phyloP scores from a whole-genome alignment of 441 rosid species.

The Gossypium armourianum region DNA sequence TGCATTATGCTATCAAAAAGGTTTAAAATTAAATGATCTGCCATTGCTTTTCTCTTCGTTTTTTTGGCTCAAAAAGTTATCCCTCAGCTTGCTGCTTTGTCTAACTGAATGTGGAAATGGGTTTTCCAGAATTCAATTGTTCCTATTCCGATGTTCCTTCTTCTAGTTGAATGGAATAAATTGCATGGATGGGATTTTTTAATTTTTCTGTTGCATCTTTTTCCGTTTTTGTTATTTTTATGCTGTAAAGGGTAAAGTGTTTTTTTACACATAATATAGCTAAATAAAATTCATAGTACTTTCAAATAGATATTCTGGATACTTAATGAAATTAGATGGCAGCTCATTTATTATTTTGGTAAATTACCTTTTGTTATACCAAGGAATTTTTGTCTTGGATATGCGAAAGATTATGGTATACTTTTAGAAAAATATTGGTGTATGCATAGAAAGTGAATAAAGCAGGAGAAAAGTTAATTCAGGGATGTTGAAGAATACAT shows the following conservation, averaged over 20 bases:
- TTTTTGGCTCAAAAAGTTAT: neutral
- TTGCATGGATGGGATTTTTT: neutral
- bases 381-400: neutral
- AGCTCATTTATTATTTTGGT: neutral
- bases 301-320: neutral
- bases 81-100: neutral
- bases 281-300: neutral
- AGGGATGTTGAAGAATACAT: too few species aligned
- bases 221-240: neutral
- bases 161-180: neutral
- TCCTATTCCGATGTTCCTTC: neutral
- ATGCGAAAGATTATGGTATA: neutral
- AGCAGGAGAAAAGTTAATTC: neutral
- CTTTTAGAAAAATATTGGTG: neutral
- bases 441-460: neutral
- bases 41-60: neutral
- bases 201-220: neutral
- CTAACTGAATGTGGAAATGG: neutral
- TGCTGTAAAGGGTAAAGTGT: neutral
- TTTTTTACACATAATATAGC: neutral
- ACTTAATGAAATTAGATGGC: neutral
- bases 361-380: neutral
- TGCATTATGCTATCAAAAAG: neutral
- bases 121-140: neutral
- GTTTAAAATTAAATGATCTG: neutral